Evolutionary conservation across 805 yeast species (phyloP).

Genomic region (Saccharomycopsis amapae): DNA sequence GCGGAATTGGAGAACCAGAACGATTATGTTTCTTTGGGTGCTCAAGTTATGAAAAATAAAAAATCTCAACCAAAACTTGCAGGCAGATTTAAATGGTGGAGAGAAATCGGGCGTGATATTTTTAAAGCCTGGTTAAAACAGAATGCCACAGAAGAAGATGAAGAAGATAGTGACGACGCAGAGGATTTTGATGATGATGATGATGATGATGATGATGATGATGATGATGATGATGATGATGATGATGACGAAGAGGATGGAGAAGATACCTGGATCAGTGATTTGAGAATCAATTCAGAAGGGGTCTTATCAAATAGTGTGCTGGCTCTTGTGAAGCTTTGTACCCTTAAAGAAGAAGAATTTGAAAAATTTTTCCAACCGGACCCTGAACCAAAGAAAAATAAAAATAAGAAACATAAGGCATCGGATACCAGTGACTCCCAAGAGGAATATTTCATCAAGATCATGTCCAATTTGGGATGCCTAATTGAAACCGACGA

Average conservation of each 20-base stretch:
- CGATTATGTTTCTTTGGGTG: slow-evolving; percentile 13
- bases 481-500: not conserved
- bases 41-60: slow-evolving; percentile 2
- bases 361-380: slow-evolving; percentile 7
- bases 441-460: slow-evolving; percentile 1
- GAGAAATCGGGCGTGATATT: slow-evolving; percentile 7
- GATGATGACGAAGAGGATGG: slow-evolving; percentile 5
- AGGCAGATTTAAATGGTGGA: slow-evolving; percentile 14
- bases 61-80: not conserved
- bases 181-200: slow-evolving; percentile 6
- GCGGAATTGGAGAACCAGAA: not conserved
- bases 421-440: not conserved
- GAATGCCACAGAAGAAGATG: not conserved
- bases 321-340: not conserved
- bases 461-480: slow-evolving; percentile 2
- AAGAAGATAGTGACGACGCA: slow-evolving; percentile 1
- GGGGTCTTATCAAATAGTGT: not conserved
- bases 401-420: not conserved
- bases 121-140: slow-evolving; percentile 3
- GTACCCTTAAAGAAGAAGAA: not conserved
- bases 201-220: slow-evolving; percentile 8
- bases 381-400: not conserved
- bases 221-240: slow-evolving; percentile 5
- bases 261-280: slow-evolving; percentile 3
- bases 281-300: not conserved